Percentiles rank a stretch among this genome's conserved stretches.
Evolutionary conservation across 2,329 filamentous ascomycete genomes (phyloP).

Genomic region (Pseudogymnoascus sp.): DNA sequence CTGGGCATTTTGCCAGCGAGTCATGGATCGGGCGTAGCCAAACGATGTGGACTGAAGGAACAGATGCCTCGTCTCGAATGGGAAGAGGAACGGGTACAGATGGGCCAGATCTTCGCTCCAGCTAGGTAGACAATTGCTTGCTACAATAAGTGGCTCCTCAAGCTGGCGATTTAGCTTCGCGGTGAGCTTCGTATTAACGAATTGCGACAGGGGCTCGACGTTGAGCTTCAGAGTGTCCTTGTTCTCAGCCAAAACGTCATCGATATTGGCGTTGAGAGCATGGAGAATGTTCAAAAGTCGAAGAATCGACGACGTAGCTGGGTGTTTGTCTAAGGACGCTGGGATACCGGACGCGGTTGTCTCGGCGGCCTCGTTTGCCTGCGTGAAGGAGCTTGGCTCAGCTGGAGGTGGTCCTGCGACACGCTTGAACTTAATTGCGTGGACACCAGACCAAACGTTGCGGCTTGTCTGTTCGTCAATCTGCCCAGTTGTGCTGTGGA

Average conservation of each 20-base stretch:
- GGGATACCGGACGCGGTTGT: conserved; percentile 58
- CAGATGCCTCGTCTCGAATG: conserved; percentile 92
- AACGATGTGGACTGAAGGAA: conserved; percentile 98
- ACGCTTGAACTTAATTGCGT: conserved; percentile 85
- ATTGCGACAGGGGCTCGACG: conserved; percentile 79
- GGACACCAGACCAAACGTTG: conserved; percentile 82
- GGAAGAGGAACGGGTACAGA: conserved; percentile 92
- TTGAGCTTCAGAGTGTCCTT: conserved; percentile 64
- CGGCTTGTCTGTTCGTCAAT: conserved; percentile 60
- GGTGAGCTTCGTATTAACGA: conserved; percentile 97
- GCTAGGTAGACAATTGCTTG: conserved; percentile 87
- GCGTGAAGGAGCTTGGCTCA: conserved; percentile 58
- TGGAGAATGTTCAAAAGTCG: conserved; percentile 84
- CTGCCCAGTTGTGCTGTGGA: conserved; percentile 54
- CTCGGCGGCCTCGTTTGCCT: conserved; percentile 41
- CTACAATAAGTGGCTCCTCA: conserved; percentile 93
- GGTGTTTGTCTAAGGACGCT: conserved; percentile 72
- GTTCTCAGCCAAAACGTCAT: conserved; percentile 78
- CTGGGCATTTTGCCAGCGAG: conserved; percentile 90
- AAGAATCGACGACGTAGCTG: conserved; percentile 78
- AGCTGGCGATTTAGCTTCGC: conserved; percentile 95
- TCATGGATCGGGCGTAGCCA: conserved; percentile 95
- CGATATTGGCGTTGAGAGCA: conserved; percentile 84
- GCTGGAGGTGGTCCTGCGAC: conserved; percentile 74
- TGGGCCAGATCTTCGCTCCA: conserved; percentile 95